Evolutionary conservation across 805 yeast species (phyloP), one percentile per base, ranked within the genome.

Genomic region (Saturnispora hagleri): DNA sequence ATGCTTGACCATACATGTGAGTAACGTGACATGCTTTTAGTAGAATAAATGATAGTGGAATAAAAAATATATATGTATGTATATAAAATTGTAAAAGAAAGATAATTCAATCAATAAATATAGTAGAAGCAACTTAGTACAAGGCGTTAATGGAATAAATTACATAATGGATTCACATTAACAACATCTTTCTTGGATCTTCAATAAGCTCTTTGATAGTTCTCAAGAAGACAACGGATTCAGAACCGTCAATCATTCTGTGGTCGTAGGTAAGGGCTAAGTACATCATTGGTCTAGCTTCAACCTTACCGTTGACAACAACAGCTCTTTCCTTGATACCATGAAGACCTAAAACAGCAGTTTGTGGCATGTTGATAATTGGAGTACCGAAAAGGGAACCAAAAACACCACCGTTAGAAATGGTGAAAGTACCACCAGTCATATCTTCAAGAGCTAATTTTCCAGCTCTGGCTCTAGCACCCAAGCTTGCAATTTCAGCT

Each of bases 391-490:
- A 89, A 60, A 93, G 77, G 26, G 98, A 93, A 58, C 99, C 99
- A 65, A 93, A 93, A 53, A 93, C 97, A 72, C 99, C 99, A 70
- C 99, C 99, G 75, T 93, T 93, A 51, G 98, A 93, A 64, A 93
- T 93, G 65, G 99, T 93, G 79, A 93, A 90, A 55, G 98, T 90
- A 71, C 99, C 99, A 70, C 99, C 99, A 55, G 97, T 80, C 98
- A 93, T 91, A 72, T 93, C 99, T 77, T 93, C 99, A 59, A 93
- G 73, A 51, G 97, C 88, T 67, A 93, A 80, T 75, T 93, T 90
- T 66, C 93, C 93, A 69, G 91, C 98, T 72, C 98, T 87, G 57
- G 99, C 99, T 75, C 89, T 91, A 67, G 74, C 75, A 72, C 97
- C 93, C 64, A 93, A 77, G 61, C 73, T 72, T 52, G 81, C 68